These are phyloP conservation scores for Microstegium vimineum DNA, from an alignment of 176 grass and related monocot genomes.

Conservation along the genomic window DNA sequence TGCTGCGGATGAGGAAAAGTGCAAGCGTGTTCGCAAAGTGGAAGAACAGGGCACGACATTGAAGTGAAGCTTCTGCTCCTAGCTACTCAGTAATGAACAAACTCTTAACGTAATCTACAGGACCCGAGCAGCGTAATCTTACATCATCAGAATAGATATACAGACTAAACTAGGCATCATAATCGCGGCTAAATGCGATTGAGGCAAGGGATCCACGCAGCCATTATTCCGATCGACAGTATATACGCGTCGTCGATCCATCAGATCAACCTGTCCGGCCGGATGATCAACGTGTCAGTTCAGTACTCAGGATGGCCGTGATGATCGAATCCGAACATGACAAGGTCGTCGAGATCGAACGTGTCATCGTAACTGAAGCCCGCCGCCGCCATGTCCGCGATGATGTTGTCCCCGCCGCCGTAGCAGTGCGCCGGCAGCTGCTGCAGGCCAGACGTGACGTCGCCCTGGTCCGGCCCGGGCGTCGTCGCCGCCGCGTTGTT, in stretches of 20 bases:
- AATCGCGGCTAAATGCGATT: not conserved
- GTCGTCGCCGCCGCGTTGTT: not conserved
- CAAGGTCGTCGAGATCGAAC: slow-evolving; percentile 18
- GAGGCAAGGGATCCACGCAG: not conserved
- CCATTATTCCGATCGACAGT: not conserved
- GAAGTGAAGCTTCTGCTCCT: not conserved
- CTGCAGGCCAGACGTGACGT: slow-evolving; percentile 50
- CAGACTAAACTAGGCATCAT: not conserved
- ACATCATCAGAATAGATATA: not conserved
- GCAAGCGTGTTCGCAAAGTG: no score
- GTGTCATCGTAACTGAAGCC: not conserved
- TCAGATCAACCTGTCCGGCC: no score
- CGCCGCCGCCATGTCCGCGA: not conserved
- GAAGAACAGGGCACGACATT: not conserved
- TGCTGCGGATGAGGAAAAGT: not conserved
- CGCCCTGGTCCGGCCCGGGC: slow-evolving; percentile 41
- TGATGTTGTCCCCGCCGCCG: not conserved
- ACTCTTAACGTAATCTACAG: not conserved
- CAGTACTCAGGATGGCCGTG: not conserved
- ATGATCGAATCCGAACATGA: not conserved
- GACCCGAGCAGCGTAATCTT: not conserved
- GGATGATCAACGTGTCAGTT: not conserved
- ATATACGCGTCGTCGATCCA: not conserved
- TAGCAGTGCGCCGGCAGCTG: no score
- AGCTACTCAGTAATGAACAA: no score